Evolutionary conservation across 2,329 filamentous ascomycete species (phyloP), one percentile per base, ranked within the genome.

Genomic region (Uncinocarpus reesii): DNA sequence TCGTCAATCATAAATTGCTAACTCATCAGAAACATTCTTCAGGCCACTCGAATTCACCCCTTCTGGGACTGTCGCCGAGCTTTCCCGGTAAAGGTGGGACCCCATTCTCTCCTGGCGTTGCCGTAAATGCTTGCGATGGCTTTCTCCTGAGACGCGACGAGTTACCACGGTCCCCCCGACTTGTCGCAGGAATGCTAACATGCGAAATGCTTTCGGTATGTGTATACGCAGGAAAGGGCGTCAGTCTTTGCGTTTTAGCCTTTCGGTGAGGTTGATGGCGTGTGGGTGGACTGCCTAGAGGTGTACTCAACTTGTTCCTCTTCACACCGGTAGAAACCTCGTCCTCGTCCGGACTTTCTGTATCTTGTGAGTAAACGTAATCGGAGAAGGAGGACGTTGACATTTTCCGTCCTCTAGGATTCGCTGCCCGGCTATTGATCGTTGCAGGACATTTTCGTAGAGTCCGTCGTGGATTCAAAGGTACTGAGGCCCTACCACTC

Each of bases 1-100:
- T 42, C 40, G 28, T 42, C 21, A 32, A 28, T 28, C 42, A 45
- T 45, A 31, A 23, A 20, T 4, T 21, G 6, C 24, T n/a, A 18
- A 13, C 7, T 36, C 7, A 18, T 48, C n/a, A 42, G 71, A 49
- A 71, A 71, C 7, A 68, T 51, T 69, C 68, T 7, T 68, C 66
- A 4, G 67, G 67, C 69, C 69, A 72, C 18, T 63, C 59, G 47
- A 68, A 71, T n/a, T 58, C 55, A 62, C 55, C 13, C 48, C 55
- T 60, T n/a, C 47, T 55, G 11, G 59, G 57, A 36, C 49, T 58
- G 53, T 59, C 13, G 52, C 47, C 2, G 48, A 53, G n/a, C 57
- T 56, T 10, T 59, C 53, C 47, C 0, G 66, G 66, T 0, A 69
- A 52, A 11, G 66, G 66, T 2, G 66, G 66, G 42, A 69, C 58